Conservation (phyloP, 1,139 yeast genomes). For the Suhomyces choctaworum region DNA sequence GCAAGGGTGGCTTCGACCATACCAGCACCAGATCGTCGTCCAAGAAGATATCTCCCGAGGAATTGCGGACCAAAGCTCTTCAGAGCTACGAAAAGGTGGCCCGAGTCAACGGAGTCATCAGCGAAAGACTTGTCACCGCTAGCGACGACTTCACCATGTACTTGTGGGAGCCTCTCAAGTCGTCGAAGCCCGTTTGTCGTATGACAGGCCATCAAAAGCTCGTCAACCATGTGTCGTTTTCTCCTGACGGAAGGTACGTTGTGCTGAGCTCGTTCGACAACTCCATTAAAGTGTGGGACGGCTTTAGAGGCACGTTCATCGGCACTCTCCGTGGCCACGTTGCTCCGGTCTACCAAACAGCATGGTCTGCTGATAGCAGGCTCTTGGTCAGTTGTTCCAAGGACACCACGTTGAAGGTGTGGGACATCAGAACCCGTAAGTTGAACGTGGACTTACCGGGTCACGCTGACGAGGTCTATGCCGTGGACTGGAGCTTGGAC, state of each 20-base stretch:
- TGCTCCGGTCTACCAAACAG: conserved; percentile 97
- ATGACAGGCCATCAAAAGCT: conserved; percentile 98
- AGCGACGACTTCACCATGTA: conserved; percentile 98
- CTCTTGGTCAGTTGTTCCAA: conserved; percentile 90
- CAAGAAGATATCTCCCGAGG: conserved; percentile 27
- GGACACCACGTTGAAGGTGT: conserved; percentile 94
- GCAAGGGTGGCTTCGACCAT: conserved; percentile 81
- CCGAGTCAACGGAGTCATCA: conserved; percentile 61
- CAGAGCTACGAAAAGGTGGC: conserved; percentile 77
- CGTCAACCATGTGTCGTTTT: conserved; percentile 92
- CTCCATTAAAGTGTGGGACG: conserved; percentile 95
- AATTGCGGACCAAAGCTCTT: conserved; percentile 37
- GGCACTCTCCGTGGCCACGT: conserved; percentile 96
- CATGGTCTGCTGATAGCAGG: conserved; percentile 97
- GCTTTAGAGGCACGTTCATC: conserved; percentile 83
- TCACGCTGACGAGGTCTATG: conserved; percentile 91
- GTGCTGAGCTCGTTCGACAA: conserved; percentile 96
- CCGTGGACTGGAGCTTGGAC: conserved; percentile 98
- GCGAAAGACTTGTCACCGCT: conserved; percentile 89
- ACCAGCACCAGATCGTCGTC: conserved; percentile 23
- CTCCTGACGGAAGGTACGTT: conserved; percentile 91
- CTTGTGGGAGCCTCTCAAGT: conserved; percentile 87
- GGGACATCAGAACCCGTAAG: conserved; percentile 90
- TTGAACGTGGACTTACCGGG: conserved; percentile 91
- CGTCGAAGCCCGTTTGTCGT: conserved; percentile 80